Percentiles rank a stretch among this genome's conserved stretches.
These are phyloP conservation scores for Platanthera zijinensis DNA, from an alignment of 106 monocot species.

Conservation along the genomic window DNA sequence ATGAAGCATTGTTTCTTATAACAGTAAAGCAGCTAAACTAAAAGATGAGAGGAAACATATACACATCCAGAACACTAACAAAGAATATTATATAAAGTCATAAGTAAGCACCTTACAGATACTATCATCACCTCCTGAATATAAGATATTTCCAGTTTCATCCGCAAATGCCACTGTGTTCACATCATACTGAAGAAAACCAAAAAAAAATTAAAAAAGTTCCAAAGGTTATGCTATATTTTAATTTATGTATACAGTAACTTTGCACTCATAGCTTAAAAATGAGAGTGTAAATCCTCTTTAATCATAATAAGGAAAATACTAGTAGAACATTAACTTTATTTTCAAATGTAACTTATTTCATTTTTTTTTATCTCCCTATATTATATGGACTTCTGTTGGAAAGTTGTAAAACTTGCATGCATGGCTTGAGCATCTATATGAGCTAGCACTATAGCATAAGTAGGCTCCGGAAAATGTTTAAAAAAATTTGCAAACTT, in stretches of 20 bases:
- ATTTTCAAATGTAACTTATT: neutral
- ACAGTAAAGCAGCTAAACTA: neutral
- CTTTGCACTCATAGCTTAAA: neutral
- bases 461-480: neutral
- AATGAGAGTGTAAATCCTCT: neutral
- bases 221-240: neutral
- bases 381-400: neutral
- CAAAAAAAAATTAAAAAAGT: neutral
- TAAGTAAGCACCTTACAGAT: constrained; percentile 63
- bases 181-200: constrained; percentile 48
- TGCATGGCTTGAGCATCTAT: neutral
- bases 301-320: neutral
- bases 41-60: neutral
- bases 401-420: neutral
- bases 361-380: neutral
- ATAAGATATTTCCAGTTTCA: constrained; percentile 74
- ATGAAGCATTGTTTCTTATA: neutral
- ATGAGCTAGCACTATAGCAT: neutral
- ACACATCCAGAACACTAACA: no score
- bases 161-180: constrained; percentile 93
- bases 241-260: no score
- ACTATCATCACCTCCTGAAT: constrained; percentile 87
- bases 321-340: neutral
- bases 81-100: neutral
- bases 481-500: neutral